Conservation (phyloP, 208 protist genomes). For the Leishmania tropica region DNA sequence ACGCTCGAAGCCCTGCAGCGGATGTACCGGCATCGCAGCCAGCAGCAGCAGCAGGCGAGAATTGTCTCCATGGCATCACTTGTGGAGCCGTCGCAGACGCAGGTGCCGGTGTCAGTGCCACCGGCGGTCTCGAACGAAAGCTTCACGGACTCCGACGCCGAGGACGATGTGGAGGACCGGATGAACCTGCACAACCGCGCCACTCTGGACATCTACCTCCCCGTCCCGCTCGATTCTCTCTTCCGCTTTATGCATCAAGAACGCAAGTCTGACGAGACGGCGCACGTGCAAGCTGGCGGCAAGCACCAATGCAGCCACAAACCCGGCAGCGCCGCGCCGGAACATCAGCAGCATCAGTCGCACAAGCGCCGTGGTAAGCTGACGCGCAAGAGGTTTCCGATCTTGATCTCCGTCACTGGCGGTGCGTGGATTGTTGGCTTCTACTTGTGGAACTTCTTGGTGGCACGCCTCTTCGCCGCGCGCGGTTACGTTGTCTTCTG, state of each 20-base stretch:
- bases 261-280: conserved; percentile 29
- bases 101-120: neutral
- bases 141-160: conserved; percentile 39
- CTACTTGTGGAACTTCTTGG: conserved; percentile 72
- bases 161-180: conserved; percentile 75
- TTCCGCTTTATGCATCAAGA: conserved; percentile 74
- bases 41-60: conserved; percentile 15
- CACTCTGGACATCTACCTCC: conserved; percentile 84
- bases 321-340: neutral
- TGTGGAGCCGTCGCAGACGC: neutral
- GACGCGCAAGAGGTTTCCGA: conserved; percentile 64
- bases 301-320: neutral
- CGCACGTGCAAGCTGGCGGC: neutral
- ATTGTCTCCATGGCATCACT: neutral
- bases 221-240: conserved; percentile 66
- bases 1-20: conserved; percentile 37
- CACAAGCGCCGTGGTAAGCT: conserved; percentile 13
- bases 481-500: conserved; percentile 90
- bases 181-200: conserved; percentile 85
- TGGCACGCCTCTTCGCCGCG: conserved; percentile 67
- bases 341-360: neutral
- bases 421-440: conserved; percentile 85
- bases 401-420: conserved; percentile 76
- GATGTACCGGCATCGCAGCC: conserved; percentile 30
- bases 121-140: conserved; percentile 4